Percentiles rank a stretch among this genome's conserved stretches.
phyloP scores from a whole-genome alignment of 1,284 basidiomycete species.

The Leccinum huronense region DNA sequence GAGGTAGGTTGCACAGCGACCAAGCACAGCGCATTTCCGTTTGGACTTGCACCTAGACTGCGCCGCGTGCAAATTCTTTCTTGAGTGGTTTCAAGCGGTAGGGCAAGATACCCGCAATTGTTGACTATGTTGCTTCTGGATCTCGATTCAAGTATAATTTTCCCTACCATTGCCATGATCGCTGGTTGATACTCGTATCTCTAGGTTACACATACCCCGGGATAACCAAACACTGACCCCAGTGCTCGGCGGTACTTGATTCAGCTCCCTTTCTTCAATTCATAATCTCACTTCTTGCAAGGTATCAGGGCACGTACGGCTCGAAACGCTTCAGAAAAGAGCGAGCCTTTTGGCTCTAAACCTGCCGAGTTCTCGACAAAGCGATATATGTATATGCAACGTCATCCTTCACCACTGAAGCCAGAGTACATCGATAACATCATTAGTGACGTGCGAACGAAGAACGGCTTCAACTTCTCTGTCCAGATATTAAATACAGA shows the following conservation, averaged over 20 bases:
- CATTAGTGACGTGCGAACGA: slow-evolving; percentile 83
- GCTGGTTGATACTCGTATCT: slow-evolving; percentile 9
- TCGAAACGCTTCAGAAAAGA: slow-evolving; percentile 80
- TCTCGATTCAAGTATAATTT: slow-evolving; percentile 82
- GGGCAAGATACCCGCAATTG: slow-evolving; percentile 80
- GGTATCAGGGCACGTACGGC: slow-evolving; percentile 82
- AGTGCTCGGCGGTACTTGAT: slow-evolving; percentile 71
- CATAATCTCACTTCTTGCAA: slow-evolving; percentile 30
- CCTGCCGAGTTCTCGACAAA: slow-evolving; percentile 79
- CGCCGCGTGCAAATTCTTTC: slow-evolving; percentile 77
- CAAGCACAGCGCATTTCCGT: slow-evolving; percentile 5
- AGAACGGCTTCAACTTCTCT: slow-evolving; percentile 81
- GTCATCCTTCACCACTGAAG: slow-evolving; percentile 54
- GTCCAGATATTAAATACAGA: slow-evolving; percentile 90
- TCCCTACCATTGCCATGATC: background rate
- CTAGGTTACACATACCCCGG: slow-evolving; percentile 81
- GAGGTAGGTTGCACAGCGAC: slow-evolving; percentile 47
- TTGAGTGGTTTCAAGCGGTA: slow-evolving; percentile 89
- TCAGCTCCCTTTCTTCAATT: slow-evolving; percentile 1
- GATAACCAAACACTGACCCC: slow-evolving; percentile 90
- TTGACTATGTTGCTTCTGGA: slow-evolving; percentile 92
- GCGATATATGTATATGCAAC: slow-evolving; percentile 53
- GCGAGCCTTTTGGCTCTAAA: slow-evolving; percentile 87
- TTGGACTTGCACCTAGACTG: slow-evolving; percentile 46
- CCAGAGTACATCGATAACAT: slow-evolving; percentile 89